Evolutionary conservation across 208 protist species (phyloP).

Genomic region (Acanthamoeba castellanii): DNA sequence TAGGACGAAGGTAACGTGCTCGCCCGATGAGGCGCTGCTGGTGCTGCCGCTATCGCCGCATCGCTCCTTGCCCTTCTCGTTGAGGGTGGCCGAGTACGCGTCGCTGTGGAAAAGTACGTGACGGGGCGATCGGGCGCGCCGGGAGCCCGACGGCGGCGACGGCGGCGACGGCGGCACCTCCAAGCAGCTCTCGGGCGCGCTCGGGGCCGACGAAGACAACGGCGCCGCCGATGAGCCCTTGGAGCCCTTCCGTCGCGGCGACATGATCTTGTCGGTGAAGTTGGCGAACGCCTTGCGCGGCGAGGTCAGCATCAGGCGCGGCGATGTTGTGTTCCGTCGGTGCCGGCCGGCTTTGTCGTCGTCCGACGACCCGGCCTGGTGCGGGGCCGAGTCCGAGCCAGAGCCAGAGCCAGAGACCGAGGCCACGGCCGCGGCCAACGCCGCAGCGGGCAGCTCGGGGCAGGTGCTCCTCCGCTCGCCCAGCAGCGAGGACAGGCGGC

Average conservation of each 20-base stretch:
- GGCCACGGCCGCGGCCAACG: neutral
- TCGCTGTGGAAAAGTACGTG: neutral
- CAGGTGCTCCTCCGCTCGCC: neutral
- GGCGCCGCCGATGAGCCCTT: neutral
- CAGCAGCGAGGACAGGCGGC: neutral
- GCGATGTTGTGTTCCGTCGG: neutral
- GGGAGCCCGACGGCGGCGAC: neutral
- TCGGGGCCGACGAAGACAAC: neutral
- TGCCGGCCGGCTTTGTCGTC: neutral
- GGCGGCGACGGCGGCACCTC: neutral
- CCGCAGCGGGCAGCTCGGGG: neutral
- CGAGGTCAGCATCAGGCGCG: neutral
- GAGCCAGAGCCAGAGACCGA: too few species aligned
- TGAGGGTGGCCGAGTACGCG: neutral
- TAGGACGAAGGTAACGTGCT: neutral
- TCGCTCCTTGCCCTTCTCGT: neutral
- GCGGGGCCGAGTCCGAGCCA: too few species aligned
- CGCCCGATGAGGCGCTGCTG: neutral
- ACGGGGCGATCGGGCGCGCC: neutral
- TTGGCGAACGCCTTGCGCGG: conserved; percentile 48
- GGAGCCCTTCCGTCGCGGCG: neutral
- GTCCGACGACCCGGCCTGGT: neutral
- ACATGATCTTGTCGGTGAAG: neutral
- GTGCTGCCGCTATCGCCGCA: neutral
- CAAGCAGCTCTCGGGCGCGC: neutral